Conservation (phyloP, 768 basidiomycete species). For the Sporobolomyces pararoseus region DNA sequence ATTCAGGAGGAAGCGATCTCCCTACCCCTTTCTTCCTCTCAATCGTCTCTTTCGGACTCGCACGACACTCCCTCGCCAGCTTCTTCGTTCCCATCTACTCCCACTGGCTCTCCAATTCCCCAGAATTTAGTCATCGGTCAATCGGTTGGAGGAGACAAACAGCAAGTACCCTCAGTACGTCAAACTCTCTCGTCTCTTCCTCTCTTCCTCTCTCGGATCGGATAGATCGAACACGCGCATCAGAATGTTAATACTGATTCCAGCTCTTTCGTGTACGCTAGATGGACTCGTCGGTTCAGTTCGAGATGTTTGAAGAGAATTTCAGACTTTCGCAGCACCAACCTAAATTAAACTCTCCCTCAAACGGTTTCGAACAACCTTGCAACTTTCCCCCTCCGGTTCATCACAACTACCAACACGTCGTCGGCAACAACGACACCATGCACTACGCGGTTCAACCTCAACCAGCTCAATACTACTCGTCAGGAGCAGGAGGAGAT, state of each 20-base stretch:
- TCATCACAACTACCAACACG: no score
- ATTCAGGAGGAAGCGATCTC: neutral
- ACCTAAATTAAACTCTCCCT: neutral
- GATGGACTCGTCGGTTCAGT: neutral
- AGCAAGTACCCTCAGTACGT: neutral
- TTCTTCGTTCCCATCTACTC: constrained; percentile 15
- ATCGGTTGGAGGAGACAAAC: neutral
- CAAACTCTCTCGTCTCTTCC: neutral
- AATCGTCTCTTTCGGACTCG: neutral
- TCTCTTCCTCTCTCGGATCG: neutral
- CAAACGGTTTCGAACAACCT: neutral
- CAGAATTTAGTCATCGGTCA: neutral
- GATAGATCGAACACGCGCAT: no score
- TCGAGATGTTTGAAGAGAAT: neutral
- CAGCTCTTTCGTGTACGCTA: neutral
- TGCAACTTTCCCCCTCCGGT: neutral
- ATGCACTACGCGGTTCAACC: no score
- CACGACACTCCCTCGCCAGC: constrained; percentile 8
- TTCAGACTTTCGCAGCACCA: constrained; percentile 10
- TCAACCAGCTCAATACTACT: no score
- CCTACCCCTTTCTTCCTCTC: neutral
- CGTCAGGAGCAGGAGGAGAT: no score
- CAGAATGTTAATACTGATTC: no score
- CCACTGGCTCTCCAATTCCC: constrained; percentile 8
- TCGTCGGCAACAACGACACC: no score